phyloP scores from a whole-genome alignment of 257 asterid species.

The Agastache rugosa region DNA sequence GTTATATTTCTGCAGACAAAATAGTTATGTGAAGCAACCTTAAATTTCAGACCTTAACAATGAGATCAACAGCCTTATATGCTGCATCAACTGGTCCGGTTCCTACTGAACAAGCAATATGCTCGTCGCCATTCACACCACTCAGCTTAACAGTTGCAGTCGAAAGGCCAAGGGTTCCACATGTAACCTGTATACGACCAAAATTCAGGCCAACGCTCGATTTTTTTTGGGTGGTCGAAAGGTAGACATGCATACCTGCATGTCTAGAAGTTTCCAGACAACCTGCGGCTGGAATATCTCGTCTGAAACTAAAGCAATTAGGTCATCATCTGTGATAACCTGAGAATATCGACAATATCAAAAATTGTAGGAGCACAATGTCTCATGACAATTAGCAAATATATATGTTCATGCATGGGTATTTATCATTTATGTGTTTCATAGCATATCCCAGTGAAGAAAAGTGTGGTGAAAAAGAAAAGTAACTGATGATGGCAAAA shows the following conservation, averaged over 20 bases:
- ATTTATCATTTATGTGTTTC: not conserved
- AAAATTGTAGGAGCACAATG: not conserved
- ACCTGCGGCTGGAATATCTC: slow-evolving; percentile 84
- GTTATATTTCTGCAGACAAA: not conserved
- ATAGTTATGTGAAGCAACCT: not conserved
- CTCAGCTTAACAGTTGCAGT: slow-evolving; percentile 81
- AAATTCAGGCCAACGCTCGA: slow-evolving; percentile 6
- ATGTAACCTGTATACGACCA: slow-evolving; percentile 54
- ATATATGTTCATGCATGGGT: not conserved
- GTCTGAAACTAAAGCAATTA: slow-evolving; percentile 76
- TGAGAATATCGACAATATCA: slow-evolving; percentile 41
- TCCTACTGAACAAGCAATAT: slow-evolving; percentile 77
- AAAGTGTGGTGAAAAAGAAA: too few relatives aligned
- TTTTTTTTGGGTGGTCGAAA: slow-evolving; percentile 6
- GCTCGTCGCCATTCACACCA: slow-evolving; percentile 59
- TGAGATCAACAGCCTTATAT: slow-evolving; percentile 82
- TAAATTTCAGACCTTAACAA: slow-evolving; percentile 63
- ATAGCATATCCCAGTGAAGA: not conserved
- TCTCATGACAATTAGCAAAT: not conserved
- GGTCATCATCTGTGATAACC: slow-evolving; percentile 82
- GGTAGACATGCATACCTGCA: slow-evolving; percentile 52
- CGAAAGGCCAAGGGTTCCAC: slow-evolving; percentile 88
- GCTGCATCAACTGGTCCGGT: slow-evolving; percentile 96
- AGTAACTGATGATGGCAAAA: not conserved
- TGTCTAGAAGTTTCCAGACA: slow-evolving; percentile 73